Percentiles rank a stretch among this genome's conserved stretches.
Conservation (phyloP, 2,329 filamentous ascomycete species). For the Cytospora leucostoma region DNA sequence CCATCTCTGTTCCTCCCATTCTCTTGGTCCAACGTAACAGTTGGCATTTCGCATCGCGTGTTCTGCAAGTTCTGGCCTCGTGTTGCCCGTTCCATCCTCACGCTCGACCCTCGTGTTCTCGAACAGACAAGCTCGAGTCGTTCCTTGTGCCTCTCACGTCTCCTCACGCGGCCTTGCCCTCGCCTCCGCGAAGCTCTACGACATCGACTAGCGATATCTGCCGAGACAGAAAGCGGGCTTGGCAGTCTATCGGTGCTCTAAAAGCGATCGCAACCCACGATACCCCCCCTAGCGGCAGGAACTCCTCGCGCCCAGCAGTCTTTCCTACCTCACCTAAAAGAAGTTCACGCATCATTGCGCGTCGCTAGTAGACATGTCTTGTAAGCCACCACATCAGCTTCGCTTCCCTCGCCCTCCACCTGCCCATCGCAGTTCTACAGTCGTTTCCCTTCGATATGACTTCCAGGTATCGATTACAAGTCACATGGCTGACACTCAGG, state of each 20-base stretch:
- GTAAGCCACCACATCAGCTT: background rate
- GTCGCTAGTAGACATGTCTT: constrained; percentile 15
- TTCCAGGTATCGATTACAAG: background rate
- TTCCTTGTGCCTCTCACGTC: constrained; percentile 17
- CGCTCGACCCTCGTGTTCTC: background rate
- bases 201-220: background rate
- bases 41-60: background rate
- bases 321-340: background rate
- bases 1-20: background rate
- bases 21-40: background rate
- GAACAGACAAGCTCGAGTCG: constrained; percentile 27
- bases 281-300: background rate
- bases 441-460: background rate
- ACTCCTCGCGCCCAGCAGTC: background rate
- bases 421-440: background rate
- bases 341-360: constrained; percentile 7
- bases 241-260: background rate
- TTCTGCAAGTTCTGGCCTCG: background rate
- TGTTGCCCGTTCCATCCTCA: constrained; percentile 3
- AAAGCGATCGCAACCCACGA: background rate
- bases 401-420: background rate
- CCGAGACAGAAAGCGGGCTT: background rate
- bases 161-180: background rate
- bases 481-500: background rate
- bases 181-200: background rate